Evolutionary conservation across 768 basidiomycete genomes (phyloP).

Genomic region (Gyrodon lividus): DNA sequence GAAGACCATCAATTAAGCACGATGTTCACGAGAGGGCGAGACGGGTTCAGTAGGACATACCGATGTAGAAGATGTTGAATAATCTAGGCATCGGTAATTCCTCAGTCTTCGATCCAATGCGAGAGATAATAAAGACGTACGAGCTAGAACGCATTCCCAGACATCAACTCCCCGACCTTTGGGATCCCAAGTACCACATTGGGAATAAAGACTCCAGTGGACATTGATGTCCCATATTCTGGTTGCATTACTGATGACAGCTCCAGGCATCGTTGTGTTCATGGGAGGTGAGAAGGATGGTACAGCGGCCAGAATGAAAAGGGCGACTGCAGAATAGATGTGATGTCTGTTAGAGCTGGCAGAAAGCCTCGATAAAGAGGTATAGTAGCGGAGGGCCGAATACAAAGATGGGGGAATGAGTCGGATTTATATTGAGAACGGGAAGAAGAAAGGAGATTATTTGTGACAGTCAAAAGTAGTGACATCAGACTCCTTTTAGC

Average conservation of each 20-base stretch:
- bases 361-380: not conserved
- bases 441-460: conserved; percentile 30
- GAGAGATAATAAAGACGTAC: conserved; percentile 41
- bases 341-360: not conserved
- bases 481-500: conserved; percentile 31
- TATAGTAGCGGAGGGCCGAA: conserved; percentile 10
- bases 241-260: conserved; percentile 61
- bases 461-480: conserved; percentile 20
- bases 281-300: conserved; percentile 5
- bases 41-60: conserved; percentile 16
- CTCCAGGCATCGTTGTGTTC: conserved; percentile 22
- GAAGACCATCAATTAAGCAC: conserved; percentile 2
- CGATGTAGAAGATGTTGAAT: conserved; percentile 53
- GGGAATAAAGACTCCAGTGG: conserved; percentile 61
- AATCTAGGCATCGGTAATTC: conserved; percentile 41
- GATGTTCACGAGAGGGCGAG: not conserved
- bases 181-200: conserved; percentile 72
- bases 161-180: conserved; percentile 67
- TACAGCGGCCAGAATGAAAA: not conserved
- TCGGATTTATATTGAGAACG: conserved; percentile 29
- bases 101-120: not conserved
- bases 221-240: conserved; percentile 70
- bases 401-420: conserved; percentile 7
- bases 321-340: not conserved
- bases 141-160: conserved; percentile 72